Conservation (phyloP, 805 yeast genomes). For the Helenozyma baotianmanensis region DNA sequence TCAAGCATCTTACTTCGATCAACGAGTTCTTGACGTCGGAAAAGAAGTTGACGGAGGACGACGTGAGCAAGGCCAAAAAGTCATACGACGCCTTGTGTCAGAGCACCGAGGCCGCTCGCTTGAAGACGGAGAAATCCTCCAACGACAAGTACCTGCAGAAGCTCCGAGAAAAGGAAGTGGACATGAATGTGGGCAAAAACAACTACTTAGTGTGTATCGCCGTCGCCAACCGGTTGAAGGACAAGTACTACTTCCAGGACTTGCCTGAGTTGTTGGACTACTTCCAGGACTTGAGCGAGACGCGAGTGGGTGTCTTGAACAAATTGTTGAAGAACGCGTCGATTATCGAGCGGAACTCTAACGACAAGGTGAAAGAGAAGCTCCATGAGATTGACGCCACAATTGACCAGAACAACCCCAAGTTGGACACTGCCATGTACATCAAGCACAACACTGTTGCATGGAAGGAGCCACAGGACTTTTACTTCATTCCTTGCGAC, state of each 20-base stretch:
- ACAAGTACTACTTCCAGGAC: slow-evolving; percentile 89
- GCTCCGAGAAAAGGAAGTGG: slow-evolving; percentile 57
- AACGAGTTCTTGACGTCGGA: slow-evolving; percentile 52
- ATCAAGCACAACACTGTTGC: slow-evolving; percentile 72
- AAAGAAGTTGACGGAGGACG: slow-evolving; percentile 48
- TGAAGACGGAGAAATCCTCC: slow-evolving; percentile 58
- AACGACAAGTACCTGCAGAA: slow-evolving; percentile 50
- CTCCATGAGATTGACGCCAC: slow-evolving; percentile 51
- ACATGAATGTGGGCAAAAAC: slow-evolving; percentile 88
- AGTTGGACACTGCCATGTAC: slow-evolving; percentile 82
- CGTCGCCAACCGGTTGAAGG: slow-evolving; percentile 86
- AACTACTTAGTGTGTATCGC: slow-evolving; percentile 74
- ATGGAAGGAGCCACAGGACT: slow-evolving; percentile 88
- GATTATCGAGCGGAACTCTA: slow-evolving; percentile 49
- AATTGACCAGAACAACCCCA: slow-evolving; percentile 65
- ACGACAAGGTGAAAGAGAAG: slow-evolving; percentile 44
- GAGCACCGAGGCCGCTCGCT: slow-evolving; percentile 73
- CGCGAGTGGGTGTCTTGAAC: slow-evolving; percentile 68
- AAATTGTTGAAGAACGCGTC: slow-evolving; percentile 60
- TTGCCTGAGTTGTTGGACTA: slow-evolving; percentile 85
- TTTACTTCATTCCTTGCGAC: slow-evolving; percentile 78
- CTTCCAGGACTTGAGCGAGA: slow-evolving; percentile 78
- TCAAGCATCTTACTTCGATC: slow-evolving; percentile 53
- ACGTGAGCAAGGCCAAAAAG: slow-evolving; percentile 61
- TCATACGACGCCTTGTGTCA: slow-evolving; percentile 79